These are phyloP conservation scores for Nannizziopsis arthrosporioides DNA, from an alignment of 2,329 filamentous ascomycete genomes.

Conservation along the genomic window DNA sequence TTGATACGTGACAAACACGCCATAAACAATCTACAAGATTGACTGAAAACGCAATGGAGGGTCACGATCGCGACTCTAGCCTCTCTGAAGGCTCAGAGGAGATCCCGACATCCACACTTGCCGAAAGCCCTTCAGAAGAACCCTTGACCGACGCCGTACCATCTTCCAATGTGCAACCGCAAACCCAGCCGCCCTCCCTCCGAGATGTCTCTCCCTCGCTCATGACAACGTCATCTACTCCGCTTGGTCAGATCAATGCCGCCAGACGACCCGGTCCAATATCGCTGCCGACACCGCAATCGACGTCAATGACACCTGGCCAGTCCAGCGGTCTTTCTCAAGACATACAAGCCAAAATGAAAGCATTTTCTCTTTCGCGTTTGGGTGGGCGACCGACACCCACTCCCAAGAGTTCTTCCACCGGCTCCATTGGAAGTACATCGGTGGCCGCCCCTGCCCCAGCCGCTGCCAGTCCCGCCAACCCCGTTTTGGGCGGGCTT, in stretches of 20 bases:
- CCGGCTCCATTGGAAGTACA: neutral
- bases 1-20: neutral
- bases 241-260: conserved; percentile 63
- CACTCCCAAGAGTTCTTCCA: neutral
- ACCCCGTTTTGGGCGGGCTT: conserved; percentile 6
- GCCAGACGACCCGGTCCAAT: conserved; percentile 46
- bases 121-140: conserved; percentile 5
- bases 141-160: neutral
- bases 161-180: conserved; percentile 24
- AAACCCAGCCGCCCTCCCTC: conserved; percentile 18
- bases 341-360: conserved; percentile 58
- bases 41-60: neutral
- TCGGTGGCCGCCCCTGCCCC: neutral
- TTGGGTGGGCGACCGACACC: conserved; percentile 20
- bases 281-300: conserved; percentile 14
- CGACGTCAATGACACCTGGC: conserved; percentile 21
- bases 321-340: conserved; percentile 44
- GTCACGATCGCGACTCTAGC: neutral
- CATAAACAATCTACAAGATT: no score
- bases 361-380: conserved; percentile 55
- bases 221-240: conserved; percentile 76
- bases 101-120: neutral
- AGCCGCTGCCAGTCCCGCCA: conserved; percentile 3
- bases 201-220: conserved; percentile 20
- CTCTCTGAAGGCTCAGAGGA: conserved; percentile 2